A percentile compares a stretch with the other conserved stretches of the same genome.
phyloP scores from a whole-genome alignment of 2,329 filamentous ascomycete species.

The Lachnellula arida region DNA sequence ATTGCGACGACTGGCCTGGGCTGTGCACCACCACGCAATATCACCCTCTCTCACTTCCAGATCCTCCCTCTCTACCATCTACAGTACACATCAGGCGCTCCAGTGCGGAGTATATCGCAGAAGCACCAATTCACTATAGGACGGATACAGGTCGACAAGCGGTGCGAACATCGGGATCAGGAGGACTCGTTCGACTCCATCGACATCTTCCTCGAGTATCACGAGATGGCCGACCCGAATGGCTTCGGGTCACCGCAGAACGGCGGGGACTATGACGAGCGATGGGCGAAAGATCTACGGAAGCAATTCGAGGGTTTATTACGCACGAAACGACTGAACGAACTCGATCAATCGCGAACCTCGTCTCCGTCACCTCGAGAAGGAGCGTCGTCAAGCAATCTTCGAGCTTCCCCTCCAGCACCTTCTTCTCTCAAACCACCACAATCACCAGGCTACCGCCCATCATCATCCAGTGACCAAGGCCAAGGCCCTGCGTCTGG shows the following conservation, averaged over 20 bases:
- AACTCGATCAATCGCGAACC: constrained; percentile 62
- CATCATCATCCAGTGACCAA: constrained; percentile 44
- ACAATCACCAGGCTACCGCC: constrained; percentile 35
- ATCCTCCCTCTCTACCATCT: not conserved
- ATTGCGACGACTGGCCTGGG: constrained; percentile 16
- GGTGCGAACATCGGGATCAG: constrained; percentile 12
- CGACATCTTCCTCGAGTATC: constrained; percentile 22
- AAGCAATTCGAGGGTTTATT: constrained; percentile 83
- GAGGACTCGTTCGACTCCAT: constrained; percentile 16
- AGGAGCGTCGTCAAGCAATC: constrained; percentile 45
- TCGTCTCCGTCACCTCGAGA: constrained; percentile 54
- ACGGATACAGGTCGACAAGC: constrained; percentile 9
- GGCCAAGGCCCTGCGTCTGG: constrained; percentile 27
- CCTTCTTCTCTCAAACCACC: constrained; percentile 24
- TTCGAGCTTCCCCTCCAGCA: constrained; percentile 34
- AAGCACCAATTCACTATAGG: constrained; percentile 1
- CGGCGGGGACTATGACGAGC: constrained; percentile 50
- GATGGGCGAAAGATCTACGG: constrained; percentile 74
- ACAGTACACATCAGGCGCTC: not conserved
- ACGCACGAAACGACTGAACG: constrained; percentile 81
- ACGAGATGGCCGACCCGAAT: constrained; percentile 27
- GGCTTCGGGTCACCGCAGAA: constrained; percentile 15
- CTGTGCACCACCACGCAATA: constrained; percentile 5
- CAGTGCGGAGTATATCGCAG: constrained; percentile 1
- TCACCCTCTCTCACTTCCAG: not conserved